These are phyloP conservation scores for Trichoderma simmonsii DNA, from an alignment of 2,329 filamentous ascomycete species.

Conservation along the genomic window DNA sequence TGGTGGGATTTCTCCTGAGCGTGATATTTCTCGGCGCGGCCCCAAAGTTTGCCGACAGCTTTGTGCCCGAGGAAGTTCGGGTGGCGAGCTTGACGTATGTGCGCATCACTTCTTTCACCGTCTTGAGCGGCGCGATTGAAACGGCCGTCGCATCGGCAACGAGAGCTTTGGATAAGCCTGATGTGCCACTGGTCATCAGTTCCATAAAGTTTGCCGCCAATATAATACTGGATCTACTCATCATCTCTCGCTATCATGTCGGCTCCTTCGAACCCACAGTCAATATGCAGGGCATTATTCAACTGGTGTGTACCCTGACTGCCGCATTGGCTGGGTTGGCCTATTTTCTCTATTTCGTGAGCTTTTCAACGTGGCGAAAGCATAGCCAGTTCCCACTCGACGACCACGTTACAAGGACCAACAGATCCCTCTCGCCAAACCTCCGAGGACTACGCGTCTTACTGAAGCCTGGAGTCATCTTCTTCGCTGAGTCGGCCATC, in stretches of 20 bases:
- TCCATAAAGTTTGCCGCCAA: conserved; percentile 62
- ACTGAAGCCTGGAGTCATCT: conserved; percentile 54
- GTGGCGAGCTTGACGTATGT: conserved; percentile 60
- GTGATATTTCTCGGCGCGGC: conserved; percentile 56
- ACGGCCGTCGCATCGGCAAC: conserved; percentile 60
- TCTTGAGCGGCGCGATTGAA: conserved; percentile 60
- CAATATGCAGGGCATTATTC: conserved; percentile 62
- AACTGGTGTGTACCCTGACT: conserved; percentile 57
- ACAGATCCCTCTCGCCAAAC: conserved; percentile 34
- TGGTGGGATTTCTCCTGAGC: conserved; percentile 58
- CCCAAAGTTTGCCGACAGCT: conserved; percentile 52
- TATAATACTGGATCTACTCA: conserved; percentile 62
- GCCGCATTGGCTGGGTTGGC: conserved; percentile 54
- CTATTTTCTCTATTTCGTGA: conserved; percentile 56
- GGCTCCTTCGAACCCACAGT: conserved; percentile 51
- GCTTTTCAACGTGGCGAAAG: conserved; percentile 22
- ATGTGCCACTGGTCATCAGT: conserved; percentile 66
- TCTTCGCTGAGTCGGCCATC: conserved; percentile 62
- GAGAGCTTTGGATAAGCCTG: conserved; percentile 64
- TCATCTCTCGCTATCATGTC: conserved; percentile 65
- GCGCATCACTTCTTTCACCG: conserved; percentile 60
- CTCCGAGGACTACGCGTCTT: conserved; percentile 48
- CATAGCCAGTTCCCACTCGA: background rate
- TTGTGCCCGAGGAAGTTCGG: conserved; percentile 60
- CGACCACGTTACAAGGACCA: background rate